Percentiles rank a stretch among this genome's conserved stretches.
These are phyloP conservation scores for Agaricus subrufescens DNA, from an alignment of 768 basidiomycete genomes.

Conservation along the genomic window DNA sequence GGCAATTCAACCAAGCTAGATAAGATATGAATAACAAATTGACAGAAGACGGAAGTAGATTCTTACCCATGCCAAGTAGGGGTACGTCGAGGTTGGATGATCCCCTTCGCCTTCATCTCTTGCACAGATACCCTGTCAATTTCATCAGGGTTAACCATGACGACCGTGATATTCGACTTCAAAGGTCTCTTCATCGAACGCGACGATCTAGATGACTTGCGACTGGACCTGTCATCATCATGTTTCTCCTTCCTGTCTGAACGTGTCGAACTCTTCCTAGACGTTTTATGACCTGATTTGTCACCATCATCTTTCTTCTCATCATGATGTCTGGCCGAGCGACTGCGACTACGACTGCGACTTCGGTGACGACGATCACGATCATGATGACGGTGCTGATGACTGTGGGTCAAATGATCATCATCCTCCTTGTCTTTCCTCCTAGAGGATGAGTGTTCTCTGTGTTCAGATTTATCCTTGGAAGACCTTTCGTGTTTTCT, in stretches of 20 bases:
- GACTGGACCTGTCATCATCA: conserved; percentile 15
- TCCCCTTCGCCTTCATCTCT: neutral
- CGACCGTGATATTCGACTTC: conserved; percentile 28
- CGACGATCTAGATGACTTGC: conserved; percentile 8
- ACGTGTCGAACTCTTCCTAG: neutral
- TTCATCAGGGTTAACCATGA: conserved; percentile 30
- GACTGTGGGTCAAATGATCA: conserved; percentile 9
- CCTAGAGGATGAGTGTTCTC: conserved; percentile 11
- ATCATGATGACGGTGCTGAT: conserved; percentile 9
- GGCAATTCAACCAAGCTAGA: conserved; percentile 23
- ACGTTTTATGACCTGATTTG: conserved; percentile 9
- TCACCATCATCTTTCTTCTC: conserved; percentile 18
- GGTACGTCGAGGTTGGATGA: neutral
- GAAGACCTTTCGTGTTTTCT: conserved; percentile 4
- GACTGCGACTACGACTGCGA: neutral
- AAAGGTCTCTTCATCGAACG: conserved; percentile 12
- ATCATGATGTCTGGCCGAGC: conserved; percentile 10
- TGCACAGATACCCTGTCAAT: conserved; percentile 13
- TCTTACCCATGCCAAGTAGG: conserved; percentile 41
- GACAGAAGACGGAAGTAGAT: neutral
- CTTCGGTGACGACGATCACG: conserved; percentile 11
- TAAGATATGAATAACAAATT: neutral
- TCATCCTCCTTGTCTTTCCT: conserved; percentile 15
- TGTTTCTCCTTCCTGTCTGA: conserved; percentile 12
- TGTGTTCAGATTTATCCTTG: conserved; percentile 10